Conservation (phyloP, 2,329 filamentous ascomycete genomes). For the Graphiopsis chlorocephala region DNA sequence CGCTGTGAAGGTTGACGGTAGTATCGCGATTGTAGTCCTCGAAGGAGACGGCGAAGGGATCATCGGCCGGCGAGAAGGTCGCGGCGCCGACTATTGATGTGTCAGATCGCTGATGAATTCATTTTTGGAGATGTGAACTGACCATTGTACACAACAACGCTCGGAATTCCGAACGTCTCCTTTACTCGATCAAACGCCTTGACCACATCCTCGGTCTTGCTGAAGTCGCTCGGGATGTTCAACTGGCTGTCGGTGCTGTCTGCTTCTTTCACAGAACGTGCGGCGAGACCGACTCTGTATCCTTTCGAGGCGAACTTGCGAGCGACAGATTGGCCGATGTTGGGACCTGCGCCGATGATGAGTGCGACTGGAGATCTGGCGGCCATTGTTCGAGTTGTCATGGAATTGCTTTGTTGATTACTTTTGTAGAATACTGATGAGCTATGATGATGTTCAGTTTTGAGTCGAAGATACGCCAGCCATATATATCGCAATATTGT, state of each 20-base stretch:
- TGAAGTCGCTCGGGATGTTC: conserved; percentile 38
- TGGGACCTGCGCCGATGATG: conserved; percentile 45
- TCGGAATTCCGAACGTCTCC: conserved; percentile 35
- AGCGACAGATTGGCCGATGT: conserved; percentile 39
- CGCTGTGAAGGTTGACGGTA: conserved; percentile 39
- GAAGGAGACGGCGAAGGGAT: conserved; percentile 33
- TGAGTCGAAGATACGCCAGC: not conserved
- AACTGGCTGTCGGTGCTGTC: conserved; percentile 31
- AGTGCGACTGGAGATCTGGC: conserved; percentile 28
- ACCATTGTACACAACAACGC: conserved; percentile 46
- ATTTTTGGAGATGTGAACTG: not conserved
- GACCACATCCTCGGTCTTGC: conserved; percentile 35
- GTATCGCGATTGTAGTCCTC: conserved; percentile 32
- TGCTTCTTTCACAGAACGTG: conserved; percentile 33
- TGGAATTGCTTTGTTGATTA: not conserved
- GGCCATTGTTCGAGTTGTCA: not conserved
- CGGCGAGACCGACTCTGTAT: conserved; percentile 43
- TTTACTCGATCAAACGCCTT: conserved; percentile 41
- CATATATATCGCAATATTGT: not conserved
- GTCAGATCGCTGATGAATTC: not conserved
- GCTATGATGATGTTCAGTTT: not conserved
- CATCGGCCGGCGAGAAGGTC: conserved; percentile 25
- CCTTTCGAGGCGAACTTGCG: conserved; percentile 40
- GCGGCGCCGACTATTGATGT: conserved; percentile 22
- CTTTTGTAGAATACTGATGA: not conserved